These are phyloP conservation scores for Crithidia expoeki DNA, from an alignment of 208 protist genomes.

Conservation along the genomic window DNA sequence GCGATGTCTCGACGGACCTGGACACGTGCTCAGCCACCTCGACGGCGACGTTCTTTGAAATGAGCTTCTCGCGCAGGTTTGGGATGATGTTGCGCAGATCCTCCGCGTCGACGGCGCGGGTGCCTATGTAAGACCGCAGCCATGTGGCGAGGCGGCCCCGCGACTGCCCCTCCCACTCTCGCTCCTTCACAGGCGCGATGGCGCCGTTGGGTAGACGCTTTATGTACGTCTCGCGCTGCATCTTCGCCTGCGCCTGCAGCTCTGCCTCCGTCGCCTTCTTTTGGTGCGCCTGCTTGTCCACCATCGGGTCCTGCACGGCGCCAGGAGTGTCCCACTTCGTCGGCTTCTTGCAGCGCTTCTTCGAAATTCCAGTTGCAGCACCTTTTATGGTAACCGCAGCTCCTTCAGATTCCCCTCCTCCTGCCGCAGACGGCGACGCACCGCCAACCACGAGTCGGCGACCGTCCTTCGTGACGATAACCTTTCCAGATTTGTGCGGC, in stretches of 20 bases:
- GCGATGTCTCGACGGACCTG: conserved; percentile 89
- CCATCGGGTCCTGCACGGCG: conserved; percentile 22
- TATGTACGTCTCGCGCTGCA: conserved; percentile 74
- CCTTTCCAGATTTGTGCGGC: conserved; percentile 28
- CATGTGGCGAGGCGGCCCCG: conserved; percentile 77
- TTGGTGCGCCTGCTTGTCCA: conserved; percentile 37
- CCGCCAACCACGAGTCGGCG: conserved; percentile 60
- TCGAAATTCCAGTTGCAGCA: conserved; percentile 7
- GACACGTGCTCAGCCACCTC: conserved; percentile 97
- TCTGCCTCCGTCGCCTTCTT: conserved; percentile 65
- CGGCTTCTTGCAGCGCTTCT: conserved; percentile 65
- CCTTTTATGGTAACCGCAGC: conserved; percentile 8
- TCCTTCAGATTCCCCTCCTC: conserved; percentile 1
- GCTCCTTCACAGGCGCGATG: conserved; percentile 74
- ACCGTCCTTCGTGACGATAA: conserved; percentile 67
- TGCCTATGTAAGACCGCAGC: conserved; percentile 76
- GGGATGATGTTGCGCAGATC: conserved; percentile 93
- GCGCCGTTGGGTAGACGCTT: conserved; percentile 69
- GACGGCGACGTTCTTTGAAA: conserved; percentile 98
- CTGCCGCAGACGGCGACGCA: background rate
- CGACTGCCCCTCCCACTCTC: conserved; percentile 78
- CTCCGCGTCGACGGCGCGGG: conserved; percentile 76
- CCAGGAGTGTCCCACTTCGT: conserved; percentile 62
- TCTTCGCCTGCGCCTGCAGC: conserved; percentile 69
- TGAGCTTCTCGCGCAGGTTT: conserved; percentile 93